These are phyloP conservation scores for Handroanthus guayacan DNA, from an alignment of 257 asterid species.

Conservation along the genomic window DNA sequence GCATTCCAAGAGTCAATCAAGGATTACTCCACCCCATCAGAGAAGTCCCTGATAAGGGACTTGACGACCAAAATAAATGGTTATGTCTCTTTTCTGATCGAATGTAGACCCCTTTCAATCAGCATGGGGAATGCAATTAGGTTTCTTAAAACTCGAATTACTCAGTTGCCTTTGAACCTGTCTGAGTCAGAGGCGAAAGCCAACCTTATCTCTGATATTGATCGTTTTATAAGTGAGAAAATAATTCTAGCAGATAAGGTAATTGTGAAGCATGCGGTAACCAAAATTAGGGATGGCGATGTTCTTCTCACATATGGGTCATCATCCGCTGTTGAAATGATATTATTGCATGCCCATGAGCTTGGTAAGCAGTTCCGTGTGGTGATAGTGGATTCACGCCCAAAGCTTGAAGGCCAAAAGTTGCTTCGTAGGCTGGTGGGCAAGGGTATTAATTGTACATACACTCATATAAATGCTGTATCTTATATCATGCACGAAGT, in stretches of 20 bases:
- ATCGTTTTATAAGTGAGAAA: constrained; percentile 70
- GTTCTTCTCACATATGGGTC: constrained; percentile 88
- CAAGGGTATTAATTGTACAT: constrained; percentile 82
- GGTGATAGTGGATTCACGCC: constrained; percentile 86
- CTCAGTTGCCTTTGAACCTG: constrained; percentile 63
- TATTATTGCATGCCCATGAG: constrained; percentile 81
- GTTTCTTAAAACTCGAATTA: constrained; percentile 74
- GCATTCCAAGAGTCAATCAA: constrained; percentile 80
- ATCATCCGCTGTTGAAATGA: constrained; percentile 86
- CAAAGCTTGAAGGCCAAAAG: constrained; percentile 86
- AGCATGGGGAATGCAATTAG: constrained; percentile 94
- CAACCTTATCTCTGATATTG: constrained; percentile 66
- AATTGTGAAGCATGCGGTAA: constrained; percentile 82
- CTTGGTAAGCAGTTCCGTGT: constrained; percentile 82
- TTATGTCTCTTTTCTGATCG: constrained; percentile 71
- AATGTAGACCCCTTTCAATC: constrained; percentile 90
- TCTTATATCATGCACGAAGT: constrained; percentile 88
- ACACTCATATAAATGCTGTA: constrained; percentile 84
- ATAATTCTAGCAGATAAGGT: constrained; percentile 83
- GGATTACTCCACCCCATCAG: constrained; percentile 82
- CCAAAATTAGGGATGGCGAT: constrained; percentile 84
- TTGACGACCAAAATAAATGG: constrained; percentile 72
- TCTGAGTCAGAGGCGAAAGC: constrained; percentile 85
- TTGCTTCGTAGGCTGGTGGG: constrained; percentile 82
- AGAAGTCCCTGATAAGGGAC: constrained; percentile 81